Conservation (phyloP, 192 early-diverging fungal species). For the Coemansia sp. region DNA sequence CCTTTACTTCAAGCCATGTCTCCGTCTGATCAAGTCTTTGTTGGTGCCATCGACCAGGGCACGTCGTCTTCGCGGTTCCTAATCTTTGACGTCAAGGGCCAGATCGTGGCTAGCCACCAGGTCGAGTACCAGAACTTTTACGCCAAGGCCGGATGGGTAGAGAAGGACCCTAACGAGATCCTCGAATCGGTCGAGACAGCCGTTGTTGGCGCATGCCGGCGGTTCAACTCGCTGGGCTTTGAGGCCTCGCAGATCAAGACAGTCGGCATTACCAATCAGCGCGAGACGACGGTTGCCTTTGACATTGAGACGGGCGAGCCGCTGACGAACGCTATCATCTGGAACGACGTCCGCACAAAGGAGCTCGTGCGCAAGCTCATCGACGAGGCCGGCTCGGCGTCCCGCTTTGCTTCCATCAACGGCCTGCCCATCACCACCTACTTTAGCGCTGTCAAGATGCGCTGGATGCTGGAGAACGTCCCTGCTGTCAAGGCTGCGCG, state of each 20-base stretch:
- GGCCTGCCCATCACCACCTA: constrained; percentile 90
- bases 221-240: constrained; percentile 64
- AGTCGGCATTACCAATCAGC: constrained; percentile 93
- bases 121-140: constrained; percentile 77
- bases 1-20: constrained; percentile 31
- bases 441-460: constrained; percentile 88
- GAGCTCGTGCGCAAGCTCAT: constrained; percentile 65
- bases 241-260: constrained; percentile 57
- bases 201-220: constrained; percentile 63
- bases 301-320: constrained; percentile 76
- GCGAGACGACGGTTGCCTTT: constrained; percentile 92
- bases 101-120: constrained; percentile 72
- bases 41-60: constrained; percentile 93
- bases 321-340: constrained; percentile 85
- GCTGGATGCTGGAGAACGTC: constrained; percentile 89
- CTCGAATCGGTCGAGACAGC: constrained; percentile 66
- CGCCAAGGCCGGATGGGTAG: constrained; percentile 82
- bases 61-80: constrained; percentile 90
- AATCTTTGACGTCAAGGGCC: constrained; percentile 77
- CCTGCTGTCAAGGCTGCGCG: constrained; percentile 68
- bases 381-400: constrained; percentile 55
- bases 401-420: constrained; percentile 59
- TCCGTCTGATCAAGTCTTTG: constrained; percentile 49
- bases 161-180: constrained; percentile 82
- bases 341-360: constrained; percentile 84